Percentiles rank a stretch among this genome's conserved stretches.
Conservation (phyloP, 1,284 basidiomycete genomes). For the Cryptococcus sp. region DNA sequence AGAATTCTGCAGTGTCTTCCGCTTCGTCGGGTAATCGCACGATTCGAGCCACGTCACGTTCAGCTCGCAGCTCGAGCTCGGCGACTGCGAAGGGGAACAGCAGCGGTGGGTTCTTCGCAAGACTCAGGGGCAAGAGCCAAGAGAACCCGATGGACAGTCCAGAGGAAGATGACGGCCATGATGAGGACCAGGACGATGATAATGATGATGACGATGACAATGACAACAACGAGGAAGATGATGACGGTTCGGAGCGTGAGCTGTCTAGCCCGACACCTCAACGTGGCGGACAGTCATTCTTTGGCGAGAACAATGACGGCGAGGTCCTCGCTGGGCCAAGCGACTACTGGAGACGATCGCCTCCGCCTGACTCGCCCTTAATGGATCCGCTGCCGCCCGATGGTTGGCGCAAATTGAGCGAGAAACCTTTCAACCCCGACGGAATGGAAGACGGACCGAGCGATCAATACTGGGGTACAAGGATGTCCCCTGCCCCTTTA, state of each 20-base stretch:
- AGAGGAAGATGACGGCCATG: constrained; percentile 3
- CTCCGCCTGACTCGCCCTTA: constrained; percentile 7
- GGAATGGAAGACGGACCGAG: constrained; percentile 27
- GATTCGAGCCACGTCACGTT: constrained; percentile 17
- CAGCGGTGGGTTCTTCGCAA: constrained; percentile 5
- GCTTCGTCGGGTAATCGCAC: constrained; percentile 26
- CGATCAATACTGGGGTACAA: constrained; percentile 27
- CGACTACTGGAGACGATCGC: constrained; percentile 19
- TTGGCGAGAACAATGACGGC: constrained; percentile 5
- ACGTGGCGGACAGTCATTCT: neutral
- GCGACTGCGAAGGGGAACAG: constrained; percentile 1
- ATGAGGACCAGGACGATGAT: neutral
- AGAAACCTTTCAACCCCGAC: constrained; percentile 8
- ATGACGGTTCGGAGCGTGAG: no score
- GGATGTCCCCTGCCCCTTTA: neutral
- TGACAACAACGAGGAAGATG: neutral
- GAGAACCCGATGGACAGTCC: neutral
- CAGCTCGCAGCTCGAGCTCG: constrained; percentile 11
- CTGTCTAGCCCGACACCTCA: constrained; percentile 7
- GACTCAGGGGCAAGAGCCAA: constrained; percentile 4
- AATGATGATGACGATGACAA: neutral
- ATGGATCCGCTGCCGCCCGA: neutral
- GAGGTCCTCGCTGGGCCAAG: constrained; percentile 24
- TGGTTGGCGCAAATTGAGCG: constrained; percentile 12
- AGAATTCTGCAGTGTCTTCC: constrained; percentile 23